Base-by-base conservation (phyloP, 495 filamentous ascomycete species). In the Astrothelium macrocarpum region DNA sequence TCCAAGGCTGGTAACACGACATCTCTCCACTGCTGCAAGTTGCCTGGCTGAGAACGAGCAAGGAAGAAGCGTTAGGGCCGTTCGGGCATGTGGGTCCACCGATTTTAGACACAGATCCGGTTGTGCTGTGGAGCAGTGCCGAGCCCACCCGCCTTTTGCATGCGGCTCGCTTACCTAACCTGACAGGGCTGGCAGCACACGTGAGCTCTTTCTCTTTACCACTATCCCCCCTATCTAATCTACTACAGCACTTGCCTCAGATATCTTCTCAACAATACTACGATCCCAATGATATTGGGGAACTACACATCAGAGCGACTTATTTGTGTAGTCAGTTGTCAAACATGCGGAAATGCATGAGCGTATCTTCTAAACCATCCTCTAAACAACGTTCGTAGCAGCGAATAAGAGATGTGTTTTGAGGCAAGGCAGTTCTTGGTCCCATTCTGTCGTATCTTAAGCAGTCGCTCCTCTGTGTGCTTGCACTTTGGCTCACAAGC, bases 91-190 rank as follows among this genome's bases (percentile, higher is more conserved):
- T 7, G 36, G 16, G 36, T 16, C 36, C 16, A 39, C 36, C 36
- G 36, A 39, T 39, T 39, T 39, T 39, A 39, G 36, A 4, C n/a
- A 9, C 49, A 26, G 16, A 28, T 1, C 49, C 20, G 3, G 49
- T 4, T 25, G 9, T 56, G 49, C n/a, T 11, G 43, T 49, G 11
- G 11, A 49, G 43, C 43, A 28, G 23, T 56, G 49, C 45, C 45
- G 23, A 56, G 5, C 25, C 12, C 25, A 10, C 7, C 25, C 25
- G 25, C 25, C 25, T 56, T 25, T 56, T 56, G 49, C 49, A 29
- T 56, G 49, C 49, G 49, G 49, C 49, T 56, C 49, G 45, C 45
- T 49, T 49, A 49, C n/a, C 10, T 49, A 49, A 49, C 12, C 12
- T 42, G 36, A 42, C 9, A n/a, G 10, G 45, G 11, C 45, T 20